Evolutionary conservation across 768 basidiomycete genomes (phyloP), one percentile per base, ranked within the genome.

Genomic region (Calvatia gigantea): DNA sequence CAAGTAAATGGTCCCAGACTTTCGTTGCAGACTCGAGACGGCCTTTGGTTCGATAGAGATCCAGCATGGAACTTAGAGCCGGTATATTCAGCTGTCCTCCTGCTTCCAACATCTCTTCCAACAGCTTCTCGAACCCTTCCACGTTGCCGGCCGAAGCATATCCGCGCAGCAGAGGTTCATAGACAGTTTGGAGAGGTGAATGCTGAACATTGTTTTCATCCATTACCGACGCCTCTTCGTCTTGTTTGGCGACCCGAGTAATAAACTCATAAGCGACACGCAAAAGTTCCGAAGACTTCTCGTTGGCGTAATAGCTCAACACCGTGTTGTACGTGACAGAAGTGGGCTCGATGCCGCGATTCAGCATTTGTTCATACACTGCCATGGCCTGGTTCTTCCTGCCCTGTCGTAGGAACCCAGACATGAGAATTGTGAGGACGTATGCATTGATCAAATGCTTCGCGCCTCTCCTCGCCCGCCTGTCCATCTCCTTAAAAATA

Each of bases 351-450:
- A 97, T 78, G 1, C 84, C 84, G 1, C 83, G 79, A 2, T 69
- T 62, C 15, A 72, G 65, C 86, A 98, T 96, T 46, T 87, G 81
- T 21, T 86, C 79, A 63, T 89, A 87, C 4, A 90, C 74, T 15
- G 68, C 75, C 71, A 76, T 83, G 2, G 94, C 93, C 42, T 72
- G 72, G 4, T 64, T 60, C 49, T 72, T 75, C 29, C 87, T 71
- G 3, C 82, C 79, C 2, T 62, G 60, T 15, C 82, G 81, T 51
- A 96, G 72, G 66, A 84, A 88, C 0, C 85, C 88, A 6, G 80
- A 75, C 76, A 94, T 85, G 65, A 96, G 70, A 64, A 88, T 84
- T 23, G 90, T 90, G 58, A 91, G 75, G 41, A 85, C 72, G 64
- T 84, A 86, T 33, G 78, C 73, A 57, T 81, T 82, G 58, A 85